Conservation (phyloP, 768 basidiomycete genomes). For the Leccinum sublutescens region DNA sequence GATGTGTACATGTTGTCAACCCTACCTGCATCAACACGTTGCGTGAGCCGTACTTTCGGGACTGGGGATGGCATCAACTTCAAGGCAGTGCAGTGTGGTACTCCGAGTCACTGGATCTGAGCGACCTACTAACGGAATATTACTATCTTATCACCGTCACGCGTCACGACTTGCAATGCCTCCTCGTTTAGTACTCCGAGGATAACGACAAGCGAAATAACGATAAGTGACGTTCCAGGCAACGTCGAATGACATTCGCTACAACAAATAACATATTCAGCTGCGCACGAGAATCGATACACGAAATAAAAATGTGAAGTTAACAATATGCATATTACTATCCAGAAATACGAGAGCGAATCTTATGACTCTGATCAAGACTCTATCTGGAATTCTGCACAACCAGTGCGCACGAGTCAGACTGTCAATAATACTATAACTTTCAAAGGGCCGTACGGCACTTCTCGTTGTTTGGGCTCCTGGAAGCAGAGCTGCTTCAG, state of each 20-base stretch:
- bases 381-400: background rate
- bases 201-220: background rate
- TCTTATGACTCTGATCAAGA: background rate
- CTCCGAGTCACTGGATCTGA: background rate
- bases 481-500: background rate
- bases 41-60: background rate
- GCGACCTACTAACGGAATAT: too few relatives aligned
- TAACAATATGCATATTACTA: conserved; percentile 9
- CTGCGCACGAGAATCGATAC: conserved; percentile 7
- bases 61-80: too few relatives aligned
- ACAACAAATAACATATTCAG: conserved; percentile 5
- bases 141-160: background rate
- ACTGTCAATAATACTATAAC: background rate
- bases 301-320: conserved; percentile 8
- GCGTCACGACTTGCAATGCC: too few relatives aligned
- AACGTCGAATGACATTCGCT: background rate
- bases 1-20: background rate
- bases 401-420: background rate
- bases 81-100: too few relatives aligned
- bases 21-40: conserved; percentile 8
- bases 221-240: background rate
- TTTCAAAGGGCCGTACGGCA: background rate
- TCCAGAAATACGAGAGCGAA: conserved; percentile 5
- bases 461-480: conserved; percentile 1
- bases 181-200: background rate